Evolutionary conservation across 768 basidiomycete genomes (phyloP), one percentile per base, ranked within the genome.

Genomic region (Suillus clintonianus): DNA sequence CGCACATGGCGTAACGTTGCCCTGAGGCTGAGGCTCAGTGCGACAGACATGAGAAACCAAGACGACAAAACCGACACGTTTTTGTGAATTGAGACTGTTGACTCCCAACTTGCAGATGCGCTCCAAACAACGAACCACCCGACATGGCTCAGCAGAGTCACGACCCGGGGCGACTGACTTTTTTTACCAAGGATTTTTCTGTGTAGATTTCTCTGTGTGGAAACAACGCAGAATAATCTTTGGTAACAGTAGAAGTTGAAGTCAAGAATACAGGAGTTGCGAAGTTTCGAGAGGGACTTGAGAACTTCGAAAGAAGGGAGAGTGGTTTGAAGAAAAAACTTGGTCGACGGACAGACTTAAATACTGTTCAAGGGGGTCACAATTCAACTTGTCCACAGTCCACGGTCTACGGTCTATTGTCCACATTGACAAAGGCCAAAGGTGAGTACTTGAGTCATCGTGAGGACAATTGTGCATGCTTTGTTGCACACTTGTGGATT

Each of bases 1-100:
- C n/a, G n/a, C n/a, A n/a, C n/a, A n/a, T n/a, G n/a, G n/a, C n/a
- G n/a, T n/a, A n/a, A n/a, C n/a, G n/a, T n/a, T n/a, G n/a, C n/a
- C n/a, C n/a, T n/a, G n/a, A n/a, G n/a, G n/a, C n/a, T n/a, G n/a
- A n/a, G n/a, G n/a, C n/a, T n/a, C n/a, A n/a, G n/a, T n/a, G n/a
- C 62, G 62, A n/a, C 77, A 83, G 45, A 84, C 80, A 62, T 83
- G 81, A 43, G 78, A 79, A 17, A 81, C 62, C 14, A 69, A 24
- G n/a, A 84, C 77, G 1, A 64, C 56, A 42, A 62, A 65, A 32
- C 59, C 56, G 39, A 47, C 50, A n/a, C 8, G 14, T 37, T 36
- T 7, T 43, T 43, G 32, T 5, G 30, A 53, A 6, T 36, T 19
- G 54, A 42, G 37, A 45, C 27, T 19, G 34, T 42, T 32, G 5